Evolutionary conservation across 495 filamentous ascomycete genomes (phyloP), one percentile per base, ranked within the genome.

Genomic region (Penicillium dipodomyicola): DNA sequence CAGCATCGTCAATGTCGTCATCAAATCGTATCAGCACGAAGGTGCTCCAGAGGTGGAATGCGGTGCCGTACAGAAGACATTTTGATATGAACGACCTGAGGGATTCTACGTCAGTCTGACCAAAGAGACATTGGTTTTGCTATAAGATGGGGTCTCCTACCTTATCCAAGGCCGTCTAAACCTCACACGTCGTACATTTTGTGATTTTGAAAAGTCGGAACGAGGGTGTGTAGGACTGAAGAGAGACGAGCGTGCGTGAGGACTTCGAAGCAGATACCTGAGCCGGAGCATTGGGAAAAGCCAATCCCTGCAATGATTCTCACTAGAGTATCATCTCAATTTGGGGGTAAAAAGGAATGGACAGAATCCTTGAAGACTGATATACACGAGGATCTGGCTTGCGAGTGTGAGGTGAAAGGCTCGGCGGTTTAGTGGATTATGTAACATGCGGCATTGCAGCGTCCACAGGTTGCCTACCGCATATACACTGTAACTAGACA

Each of bases 161-260:
- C 69, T 70, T 23, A 76, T 53, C 75, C 73, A 72, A 30, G 71
- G 75, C 59, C 69, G 69, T 52, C 65, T 67, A 51, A 77, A 67
- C 45, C 63, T 71, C 57, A 76, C 72, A 65, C 68, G 68, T 17
- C 65, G 72, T n/a, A 73, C 50, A 35, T 67, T 68, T 19, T 50
- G 54, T 39, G 43, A 51, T n/a, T 41, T 57, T 45, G 51, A 56
- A 52, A 46, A 35, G 42, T 46, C 47, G 52, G 43, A 33, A 35
- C 11, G 42, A 27, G 54, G 44, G 52, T 56, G 63, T 33, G 46
- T 59, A 53, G 61, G 58, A 40, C 60, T 59, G 48, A 69, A 63
- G 25, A 63, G 55, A 20, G 65, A 51, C 20, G 54, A 54, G 37
- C 64, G 61, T 20, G 59, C 47, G 63, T 59, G 65, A 58, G 60